These are phyloP conservation scores for Geosiphon pyriformis DNA, from an alignment of 192 early-diverging fungal genomes.

Conservation along the genomic window DNA sequence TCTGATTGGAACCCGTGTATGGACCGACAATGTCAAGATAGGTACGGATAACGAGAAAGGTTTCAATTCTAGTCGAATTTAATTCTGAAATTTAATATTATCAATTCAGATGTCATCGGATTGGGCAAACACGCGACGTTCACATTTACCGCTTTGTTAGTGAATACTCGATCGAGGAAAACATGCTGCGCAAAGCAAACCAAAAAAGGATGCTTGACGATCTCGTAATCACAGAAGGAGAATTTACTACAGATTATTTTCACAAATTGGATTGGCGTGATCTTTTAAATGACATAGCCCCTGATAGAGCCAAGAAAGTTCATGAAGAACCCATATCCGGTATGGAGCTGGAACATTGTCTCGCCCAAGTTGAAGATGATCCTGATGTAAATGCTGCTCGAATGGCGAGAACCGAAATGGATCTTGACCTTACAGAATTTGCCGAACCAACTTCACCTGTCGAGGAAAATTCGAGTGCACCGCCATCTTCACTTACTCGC, in stretches of 20 bases:
- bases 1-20: constrained; percentile 75
- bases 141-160: constrained; percentile 72
- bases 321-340: constrained; percentile 30
- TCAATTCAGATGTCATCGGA: constrained; percentile 51
- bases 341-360: constrained; percentile 50
- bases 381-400: constrained; percentile 54
- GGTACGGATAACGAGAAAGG: constrained; percentile 22
- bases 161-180: constrained; percentile 69
- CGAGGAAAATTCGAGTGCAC: constrained; percentile 32
- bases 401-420: constrained; percentile 51
- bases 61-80: neutral
- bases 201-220: constrained; percentile 75
- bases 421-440: constrained; percentile 57
- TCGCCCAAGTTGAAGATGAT: constrained; percentile 61
- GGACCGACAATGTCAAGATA: constrained; percentile 67
- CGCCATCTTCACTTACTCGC: constrained; percentile 27
- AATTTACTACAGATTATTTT: constrained; percentile 62
- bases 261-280: constrained; percentile 59
- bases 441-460: constrained; percentile 34
- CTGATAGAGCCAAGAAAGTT: constrained; percentile 24
- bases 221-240: constrained; percentile 74
- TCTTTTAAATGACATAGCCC: constrained; percentile 35
- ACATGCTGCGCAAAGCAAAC: constrained; percentile 72
- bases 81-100: neutral
- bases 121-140: constrained; percentile 68